A percentile compares a stretch with the other conserved stretches of the same genome.
These are phyloP conservation scores for Mrakia hoshinonis DNA, from an alignment of 768 basidiomycete species.

Conservation along the genomic window DNA sequence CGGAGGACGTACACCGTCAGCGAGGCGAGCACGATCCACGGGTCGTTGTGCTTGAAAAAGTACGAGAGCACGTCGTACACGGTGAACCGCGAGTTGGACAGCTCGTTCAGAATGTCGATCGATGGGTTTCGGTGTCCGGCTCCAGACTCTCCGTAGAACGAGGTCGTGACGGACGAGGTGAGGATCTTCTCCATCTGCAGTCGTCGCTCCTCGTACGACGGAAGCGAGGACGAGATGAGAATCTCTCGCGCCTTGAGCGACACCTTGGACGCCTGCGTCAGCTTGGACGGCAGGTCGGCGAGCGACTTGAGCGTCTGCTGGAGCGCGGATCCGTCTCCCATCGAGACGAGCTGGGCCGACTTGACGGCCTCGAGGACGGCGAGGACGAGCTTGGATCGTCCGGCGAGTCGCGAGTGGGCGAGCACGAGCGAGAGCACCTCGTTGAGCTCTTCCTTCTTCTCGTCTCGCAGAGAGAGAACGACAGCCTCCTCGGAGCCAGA, in stretches of 20 bases:
- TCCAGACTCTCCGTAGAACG: conserved; percentile 79
- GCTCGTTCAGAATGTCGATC: conserved; percentile 75
- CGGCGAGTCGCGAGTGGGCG: conserved; percentile 89
- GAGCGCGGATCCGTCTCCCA: conserved; percentile 65
- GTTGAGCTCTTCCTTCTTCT: conserved; percentile 85
- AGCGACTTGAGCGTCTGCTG: conserved; percentile 57
- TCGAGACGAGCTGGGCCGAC: conserved; percentile 62
- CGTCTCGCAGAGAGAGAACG: conserved; percentile 57
- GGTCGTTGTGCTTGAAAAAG: conserved; percentile 83
- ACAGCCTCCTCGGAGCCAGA: conserved; percentile 27
- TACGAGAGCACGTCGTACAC: conserved; percentile 94
- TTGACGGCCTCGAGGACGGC: conserved; percentile 85
- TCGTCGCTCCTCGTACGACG: conserved; percentile 88
- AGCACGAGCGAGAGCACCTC: conserved; percentile 75
- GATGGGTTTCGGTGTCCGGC: conserved; percentile 62
- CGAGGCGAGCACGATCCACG: conserved; percentile 69
- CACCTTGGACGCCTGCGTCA: conserved; percentile 56
- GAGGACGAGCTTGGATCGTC: conserved; percentile 81
- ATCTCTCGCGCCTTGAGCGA: conserved; percentile 95
- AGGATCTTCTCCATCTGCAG: conserved; percentile 91
- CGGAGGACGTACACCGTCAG: conserved; percentile 35
- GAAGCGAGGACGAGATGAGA: conserved; percentile 89
- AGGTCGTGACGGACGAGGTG: conserved; percentile 74
- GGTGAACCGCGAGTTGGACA: conserved; percentile 91
- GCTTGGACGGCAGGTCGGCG: conserved; percentile 56